phyloP scores from a whole-genome alignment of 805 yeast genomes.

The Candida nitratophila region DNA sequence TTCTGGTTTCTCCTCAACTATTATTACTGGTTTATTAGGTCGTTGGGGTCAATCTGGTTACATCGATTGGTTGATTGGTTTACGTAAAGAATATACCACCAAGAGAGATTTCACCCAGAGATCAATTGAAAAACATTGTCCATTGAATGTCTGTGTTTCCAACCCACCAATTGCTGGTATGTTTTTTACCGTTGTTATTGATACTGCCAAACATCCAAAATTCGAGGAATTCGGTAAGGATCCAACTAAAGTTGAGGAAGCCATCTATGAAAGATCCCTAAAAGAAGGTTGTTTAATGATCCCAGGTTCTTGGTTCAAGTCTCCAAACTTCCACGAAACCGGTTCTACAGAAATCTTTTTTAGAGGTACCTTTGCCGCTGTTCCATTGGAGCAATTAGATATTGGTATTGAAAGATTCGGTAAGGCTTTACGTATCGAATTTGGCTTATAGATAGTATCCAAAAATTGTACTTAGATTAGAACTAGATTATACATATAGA shows the following conservation, averaged over 20 bases:
- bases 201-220: slow-evolving; percentile 76
- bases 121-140: slow-evolving; percentile 55
- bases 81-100: slow-evolving; percentile 74
- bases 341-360: slow-evolving; percentile 51
- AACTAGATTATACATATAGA: not conserved
- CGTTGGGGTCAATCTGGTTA: slow-evolving; percentile 91
- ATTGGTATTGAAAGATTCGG: slow-evolving; percentile 65
- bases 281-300: slow-evolving; percentile 61
- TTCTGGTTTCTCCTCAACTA: slow-evolving; percentile 71
- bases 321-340: slow-evolving; percentile 37
- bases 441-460: no score
- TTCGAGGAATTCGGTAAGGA: slow-evolving; percentile 50
- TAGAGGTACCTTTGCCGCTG: slow-evolving; percentile 88
- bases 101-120: slow-evolving; percentile 87
- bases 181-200: slow-evolving; percentile 72
- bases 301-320: slow-evolving; percentile 79
- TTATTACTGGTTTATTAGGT: slow-evolving; percentile 62
- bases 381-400: slow-evolving; percentile 56
- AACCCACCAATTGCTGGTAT: slow-evolving; percentile 77
- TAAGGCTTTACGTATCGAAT: slow-evolving; percentile 53
- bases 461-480: not conserved
- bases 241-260: slow-evolving; percentile 56
- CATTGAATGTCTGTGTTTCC: slow-evolving; percentile 33
- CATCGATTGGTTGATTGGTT: slow-evolving; percentile 80
- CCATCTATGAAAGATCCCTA: slow-evolving; percentile 55